These are phyloP conservation scores for Coniochaeta sp. DNA, from an alignment of 2,329 filamentous ascomycete species.

Conservation along the genomic window DNA sequence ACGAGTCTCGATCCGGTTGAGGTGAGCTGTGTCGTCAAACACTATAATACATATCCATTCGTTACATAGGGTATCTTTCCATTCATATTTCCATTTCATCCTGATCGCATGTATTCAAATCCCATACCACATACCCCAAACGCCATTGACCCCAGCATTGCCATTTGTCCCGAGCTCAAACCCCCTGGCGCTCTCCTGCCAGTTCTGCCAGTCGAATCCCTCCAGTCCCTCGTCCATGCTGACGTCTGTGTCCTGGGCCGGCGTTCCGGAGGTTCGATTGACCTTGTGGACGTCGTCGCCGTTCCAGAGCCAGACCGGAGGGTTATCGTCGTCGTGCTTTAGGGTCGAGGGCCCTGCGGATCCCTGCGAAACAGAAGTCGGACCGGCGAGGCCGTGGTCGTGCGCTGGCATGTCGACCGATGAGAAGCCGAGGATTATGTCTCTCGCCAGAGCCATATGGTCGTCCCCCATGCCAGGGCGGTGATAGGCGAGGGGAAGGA, in stretches of 20 bases:
- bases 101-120: not conserved
- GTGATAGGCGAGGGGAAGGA: not conserved
- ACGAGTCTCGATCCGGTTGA: not conserved
- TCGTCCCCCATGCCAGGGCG: not conserved
- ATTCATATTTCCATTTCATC: not conserved
- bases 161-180: slow-evolving; percentile 20
- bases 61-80: not conserved
- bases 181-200: slow-evolving; percentile 22
- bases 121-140: not conserved
- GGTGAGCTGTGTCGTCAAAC: not conserved
- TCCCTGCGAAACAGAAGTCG: not conserved
- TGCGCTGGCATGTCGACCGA: not conserved
- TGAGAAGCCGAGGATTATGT: slow-evolving; percentile 7
- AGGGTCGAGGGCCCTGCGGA: slow-evolving; percentile 6
- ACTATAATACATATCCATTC: not conserved
- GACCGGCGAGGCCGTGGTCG: not conserved
- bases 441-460: not conserved
- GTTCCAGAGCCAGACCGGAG: slow-evolving; percentile 49
- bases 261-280: slow-evolving; percentile 10
- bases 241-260: slow-evolving; percentile 21
- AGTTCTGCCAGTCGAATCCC: slow-evolving; percentile 28
- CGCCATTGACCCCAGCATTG: not conserved
- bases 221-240: slow-evolving; percentile 29
- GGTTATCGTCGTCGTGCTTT: slow-evolving; percentile 32
- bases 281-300: slow-evolving; percentile 18